Conservation (phyloP, 2,329 filamentous ascomycete species). For the Pyricularia pennisetigena region DNA sequence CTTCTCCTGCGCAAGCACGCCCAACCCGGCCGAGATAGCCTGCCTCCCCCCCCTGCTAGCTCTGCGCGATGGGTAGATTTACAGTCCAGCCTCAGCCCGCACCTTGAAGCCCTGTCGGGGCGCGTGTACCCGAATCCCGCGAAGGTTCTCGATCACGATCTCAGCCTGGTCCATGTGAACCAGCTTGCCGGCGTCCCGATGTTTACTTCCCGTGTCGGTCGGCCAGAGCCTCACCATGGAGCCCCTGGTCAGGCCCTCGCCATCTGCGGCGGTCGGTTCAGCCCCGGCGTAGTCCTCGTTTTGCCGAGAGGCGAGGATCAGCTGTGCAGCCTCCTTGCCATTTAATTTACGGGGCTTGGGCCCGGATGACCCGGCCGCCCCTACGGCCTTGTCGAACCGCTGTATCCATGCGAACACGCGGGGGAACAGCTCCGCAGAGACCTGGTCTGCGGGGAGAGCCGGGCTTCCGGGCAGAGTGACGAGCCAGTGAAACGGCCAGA, state of each 20-base stretch:
- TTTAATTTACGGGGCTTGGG: constrained; percentile 30
- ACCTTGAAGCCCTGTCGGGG: constrained; percentile 51
- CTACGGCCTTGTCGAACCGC: constrained; percentile 44
- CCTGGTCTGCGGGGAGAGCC: constrained; percentile 39
- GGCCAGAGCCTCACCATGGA: constrained; percentile 49
- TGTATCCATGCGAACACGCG: constrained; percentile 53
- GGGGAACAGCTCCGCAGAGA: constrained; percentile 45
- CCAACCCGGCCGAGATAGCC: background rate
- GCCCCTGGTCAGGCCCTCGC: constrained; percentile 39
- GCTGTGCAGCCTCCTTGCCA: constrained; percentile 41
- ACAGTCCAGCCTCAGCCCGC: constrained; percentile 17
- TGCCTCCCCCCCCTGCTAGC: background rate
- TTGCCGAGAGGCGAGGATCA: constrained; percentile 34
- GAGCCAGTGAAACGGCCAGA: constrained; percentile 62
- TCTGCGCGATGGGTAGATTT: background rate
- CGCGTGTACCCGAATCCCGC: constrained; percentile 45
- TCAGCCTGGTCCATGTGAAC: constrained; percentile 41
- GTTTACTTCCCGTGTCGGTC: constrained; percentile 48
- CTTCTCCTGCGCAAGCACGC: background rate
- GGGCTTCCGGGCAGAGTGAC: constrained; percentile 34
- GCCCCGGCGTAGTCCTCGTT: constrained; percentile 37
- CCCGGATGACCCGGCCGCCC: constrained; percentile 25
- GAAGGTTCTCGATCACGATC: constrained; percentile 44
- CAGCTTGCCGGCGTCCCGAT: constrained; percentile 48
- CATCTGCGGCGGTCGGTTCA: constrained; percentile 32